Evolutionary conservation across 2,329 filamentous ascomycete species (phyloP).

Genomic region (Elsinoe ampelina): DNA sequence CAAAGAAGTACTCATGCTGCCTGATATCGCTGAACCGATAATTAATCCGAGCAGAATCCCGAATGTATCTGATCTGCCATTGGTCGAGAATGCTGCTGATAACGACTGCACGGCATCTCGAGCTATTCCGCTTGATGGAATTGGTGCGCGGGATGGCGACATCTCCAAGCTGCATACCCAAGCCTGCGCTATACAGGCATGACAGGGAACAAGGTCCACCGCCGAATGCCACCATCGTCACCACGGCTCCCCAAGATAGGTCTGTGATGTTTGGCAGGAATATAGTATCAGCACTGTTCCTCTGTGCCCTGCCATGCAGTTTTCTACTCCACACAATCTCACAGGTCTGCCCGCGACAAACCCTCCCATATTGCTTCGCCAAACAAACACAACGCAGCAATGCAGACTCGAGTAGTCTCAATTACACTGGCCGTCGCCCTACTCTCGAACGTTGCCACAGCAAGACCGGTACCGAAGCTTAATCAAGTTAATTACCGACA

Average conservation of each 20-base stretch:
- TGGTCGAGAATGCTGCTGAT: background rate
- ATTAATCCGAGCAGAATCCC: too few relatives aligned
- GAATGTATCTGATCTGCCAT: background rate
- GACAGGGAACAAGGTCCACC: background rate
- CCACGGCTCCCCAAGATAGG: background rate
- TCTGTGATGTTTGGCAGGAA: background rate
- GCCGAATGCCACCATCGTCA: background rate
- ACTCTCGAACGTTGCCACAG: background rate
- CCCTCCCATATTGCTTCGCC: too few relatives aligned
- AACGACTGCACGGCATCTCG: background rate
- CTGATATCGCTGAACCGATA: too few relatives aligned
- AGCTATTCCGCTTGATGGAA: constrained; percentile 2
- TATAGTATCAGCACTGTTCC: too few relatives aligned
- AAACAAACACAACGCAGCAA: background rate
- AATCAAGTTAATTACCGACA: background rate
- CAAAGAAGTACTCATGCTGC: too few relatives aligned
- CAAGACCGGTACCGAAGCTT: background rate
- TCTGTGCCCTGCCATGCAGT: too few relatives aligned
- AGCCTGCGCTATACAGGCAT: background rate
- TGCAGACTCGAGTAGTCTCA: background rate
- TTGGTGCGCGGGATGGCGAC: constrained; percentile 2
- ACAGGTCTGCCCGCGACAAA: too few relatives aligned
- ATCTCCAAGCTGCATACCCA: constrained; percentile 2
- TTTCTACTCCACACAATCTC: too few relatives aligned
- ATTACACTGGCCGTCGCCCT: background rate